Conservation (phyloP, 163 green algal genomes). For the Chlamydomonas reinhardtii region DNA sequence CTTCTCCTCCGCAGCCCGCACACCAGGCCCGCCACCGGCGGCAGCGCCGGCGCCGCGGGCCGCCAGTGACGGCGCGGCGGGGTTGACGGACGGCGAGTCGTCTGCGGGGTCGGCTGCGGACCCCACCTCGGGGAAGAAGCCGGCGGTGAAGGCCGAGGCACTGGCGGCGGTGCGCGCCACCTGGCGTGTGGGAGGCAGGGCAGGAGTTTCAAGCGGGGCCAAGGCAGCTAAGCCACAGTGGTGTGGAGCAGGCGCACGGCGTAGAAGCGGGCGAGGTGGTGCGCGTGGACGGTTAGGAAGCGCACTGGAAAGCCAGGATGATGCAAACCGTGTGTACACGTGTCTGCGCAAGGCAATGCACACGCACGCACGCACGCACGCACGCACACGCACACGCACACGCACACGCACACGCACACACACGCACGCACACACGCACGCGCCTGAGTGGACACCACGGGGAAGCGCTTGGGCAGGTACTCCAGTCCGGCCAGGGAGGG, state of each 20-base stretch:
- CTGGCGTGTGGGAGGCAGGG: constrained; percentile 19
- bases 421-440: not conserved
- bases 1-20: not conserved
- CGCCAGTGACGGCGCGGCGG: not conserved
- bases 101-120: constrained; percentile 2
- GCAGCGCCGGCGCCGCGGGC: too few species aligned
- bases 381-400: not conserved
- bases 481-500: constrained; percentile 36
- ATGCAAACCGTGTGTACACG: too few species aligned
- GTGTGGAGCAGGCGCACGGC: too few species aligned
- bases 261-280: too few species aligned
- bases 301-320: too few species aligned
- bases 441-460: constrained; percentile 68
- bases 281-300: too few species aligned
- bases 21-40: too few species aligned
- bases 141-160: constrained; percentile 61
- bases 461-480: constrained; percentile 63
- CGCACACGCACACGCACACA: not conserved
- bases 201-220: too few species aligned
- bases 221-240: too few species aligned
- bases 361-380: not conserved
- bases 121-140: constrained; percentile 56
- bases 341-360: too few species aligned
- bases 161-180: constrained; percentile 60
- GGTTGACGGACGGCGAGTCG: constrained; percentile 30